These are phyloP conservation scores for Diaporthe amygdali DNA, from an alignment of 2,329 filamentous ascomycete species.

Conservation along the genomic window DNA sequence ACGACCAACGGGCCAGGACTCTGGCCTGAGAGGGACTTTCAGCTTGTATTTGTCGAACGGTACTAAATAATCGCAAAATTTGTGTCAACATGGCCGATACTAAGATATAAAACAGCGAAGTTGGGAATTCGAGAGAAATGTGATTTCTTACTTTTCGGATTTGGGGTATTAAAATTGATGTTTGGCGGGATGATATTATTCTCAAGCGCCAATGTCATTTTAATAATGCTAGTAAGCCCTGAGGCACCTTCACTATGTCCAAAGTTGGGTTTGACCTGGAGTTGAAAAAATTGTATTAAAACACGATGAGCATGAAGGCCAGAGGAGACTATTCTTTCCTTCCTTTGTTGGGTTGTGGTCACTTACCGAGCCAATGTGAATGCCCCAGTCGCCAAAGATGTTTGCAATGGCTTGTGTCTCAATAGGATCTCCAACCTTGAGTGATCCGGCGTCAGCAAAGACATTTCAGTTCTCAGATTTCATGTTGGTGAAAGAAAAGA, in stretches of 20 bases:
- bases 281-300: no score
- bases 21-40: constrained; percentile 33
- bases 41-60: no score
- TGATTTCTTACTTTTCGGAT: constrained; percentile 33
- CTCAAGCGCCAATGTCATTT: constrained; percentile 47
- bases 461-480: no score
- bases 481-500: no score
- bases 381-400: constrained; percentile 33
- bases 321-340: no score
- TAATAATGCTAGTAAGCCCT: constrained; percentile 50
- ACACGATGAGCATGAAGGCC: no score
- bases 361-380: constrained; percentile 36
- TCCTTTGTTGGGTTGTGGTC: no score
- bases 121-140: no score
- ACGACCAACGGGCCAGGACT: constrained; percentile 36
- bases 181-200: constrained; percentile 44
- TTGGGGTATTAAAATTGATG: constrained; percentile 40
- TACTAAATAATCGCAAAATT: no score
- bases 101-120: no score
- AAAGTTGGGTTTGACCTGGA: constrained; percentile 43
- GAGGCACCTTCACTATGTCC: constrained; percentile 52
- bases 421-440: constrained; percentile 33
- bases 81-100: no score
- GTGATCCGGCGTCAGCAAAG: not conserved
- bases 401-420: constrained; percentile 40